These are phyloP conservation scores for Limnanthes douglasii DNA, from an alignment of 345 rosid species.

Conservation along the genomic window DNA sequence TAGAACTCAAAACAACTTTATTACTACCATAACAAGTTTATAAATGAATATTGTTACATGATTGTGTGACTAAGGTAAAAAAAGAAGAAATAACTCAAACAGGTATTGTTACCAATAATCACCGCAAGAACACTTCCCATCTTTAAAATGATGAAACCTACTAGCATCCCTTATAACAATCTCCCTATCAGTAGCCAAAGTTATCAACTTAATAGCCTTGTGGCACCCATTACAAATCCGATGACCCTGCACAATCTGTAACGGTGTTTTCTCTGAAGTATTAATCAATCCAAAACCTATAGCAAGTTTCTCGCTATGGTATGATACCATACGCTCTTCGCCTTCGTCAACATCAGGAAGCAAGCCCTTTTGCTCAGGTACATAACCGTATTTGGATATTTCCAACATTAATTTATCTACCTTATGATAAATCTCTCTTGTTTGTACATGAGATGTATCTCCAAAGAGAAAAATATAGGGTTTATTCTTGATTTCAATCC, in stretches of 20 bases:
- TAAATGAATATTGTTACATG: no score
- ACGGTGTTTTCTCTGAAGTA: slow-evolving; percentile 28
- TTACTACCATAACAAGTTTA: no score
- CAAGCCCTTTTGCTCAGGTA: slow-evolving; percentile 24
- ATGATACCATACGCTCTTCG: slow-evolving; percentile 21
- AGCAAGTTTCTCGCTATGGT: slow-evolving; percentile 80
- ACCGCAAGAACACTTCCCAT: slow-evolving; percentile 76
- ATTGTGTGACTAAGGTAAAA: no score
- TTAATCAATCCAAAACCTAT: slow-evolving; percentile 64
- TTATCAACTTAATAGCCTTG: slow-evolving; percentile 45
- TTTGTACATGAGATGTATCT: slow-evolving; percentile 36
- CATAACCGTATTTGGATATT: slow-evolving; percentile 38
- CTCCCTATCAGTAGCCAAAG: slow-evolving; percentile 34
- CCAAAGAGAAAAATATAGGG: slow-evolving; percentile 48
- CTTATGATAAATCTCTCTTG: slow-evolving; percentile 40
- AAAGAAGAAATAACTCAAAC: no score
- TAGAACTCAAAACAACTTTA: no score
- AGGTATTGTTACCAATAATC: slow-evolving; percentile 97
- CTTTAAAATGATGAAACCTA: slow-evolving; percentile 67
- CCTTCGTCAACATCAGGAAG: slow-evolving; percentile 67
- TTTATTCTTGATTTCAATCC: slow-evolving; percentile 55
- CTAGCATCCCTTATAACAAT: slow-evolving; percentile 68
- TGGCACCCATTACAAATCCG: slow-evolving; percentile 73
- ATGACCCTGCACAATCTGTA: slow-evolving; percentile 80
- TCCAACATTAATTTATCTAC: slow-evolving; percentile 51